Conservation (phyloP, 192 early-diverging fungal species). For the Coemansia sp. region DNA sequence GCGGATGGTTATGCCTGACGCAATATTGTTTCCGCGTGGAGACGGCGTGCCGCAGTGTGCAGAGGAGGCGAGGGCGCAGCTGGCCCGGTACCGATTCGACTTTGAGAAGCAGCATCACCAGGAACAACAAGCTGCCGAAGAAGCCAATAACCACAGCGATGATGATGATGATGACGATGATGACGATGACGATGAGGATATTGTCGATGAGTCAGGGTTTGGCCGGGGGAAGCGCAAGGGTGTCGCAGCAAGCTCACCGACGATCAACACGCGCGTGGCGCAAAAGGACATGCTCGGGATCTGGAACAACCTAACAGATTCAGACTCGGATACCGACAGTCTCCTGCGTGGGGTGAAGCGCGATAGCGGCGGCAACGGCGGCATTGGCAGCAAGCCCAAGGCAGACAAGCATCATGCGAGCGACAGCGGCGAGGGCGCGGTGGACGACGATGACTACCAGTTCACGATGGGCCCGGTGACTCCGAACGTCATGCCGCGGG, state of each 20-base stretch:
- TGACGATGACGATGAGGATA: constrained; percentile 15
- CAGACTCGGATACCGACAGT: constrained; percentile 28
- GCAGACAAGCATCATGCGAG: neutral
- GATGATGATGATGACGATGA: constrained; percentile 20
- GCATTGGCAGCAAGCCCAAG: neutral
- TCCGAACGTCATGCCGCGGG: constrained; percentile 34
- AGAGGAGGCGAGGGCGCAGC: constrained; percentile 31
- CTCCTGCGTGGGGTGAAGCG: too few relatives aligned
- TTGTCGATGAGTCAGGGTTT: constrained; percentile 18
- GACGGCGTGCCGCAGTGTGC: constrained; percentile 32
- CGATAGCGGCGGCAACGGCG: too few relatives aligned
- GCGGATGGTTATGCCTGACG: constrained; percentile 35
- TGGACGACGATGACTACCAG: constrained; percentile 46
- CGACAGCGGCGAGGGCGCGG: neutral
- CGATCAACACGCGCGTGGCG: constrained; percentile 42
- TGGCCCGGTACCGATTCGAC: constrained; percentile 29
- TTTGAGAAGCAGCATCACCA: too few relatives aligned
- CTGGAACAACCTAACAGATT: constrained; percentile 33
- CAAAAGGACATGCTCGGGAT: constrained; percentile 48
- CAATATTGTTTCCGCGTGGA: constrained; percentile 27
- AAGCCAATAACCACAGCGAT: constrained; percentile 7
- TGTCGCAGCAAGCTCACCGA: constrained; percentile 27
- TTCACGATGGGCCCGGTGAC: constrained; percentile 52
- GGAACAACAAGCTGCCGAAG: neutral
- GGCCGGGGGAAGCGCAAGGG: constrained; percentile 18